Evolutionary conservation across 768 basidiomycete genomes (phyloP).

Genomic region (Pulveroboletus sp.): DNA sequence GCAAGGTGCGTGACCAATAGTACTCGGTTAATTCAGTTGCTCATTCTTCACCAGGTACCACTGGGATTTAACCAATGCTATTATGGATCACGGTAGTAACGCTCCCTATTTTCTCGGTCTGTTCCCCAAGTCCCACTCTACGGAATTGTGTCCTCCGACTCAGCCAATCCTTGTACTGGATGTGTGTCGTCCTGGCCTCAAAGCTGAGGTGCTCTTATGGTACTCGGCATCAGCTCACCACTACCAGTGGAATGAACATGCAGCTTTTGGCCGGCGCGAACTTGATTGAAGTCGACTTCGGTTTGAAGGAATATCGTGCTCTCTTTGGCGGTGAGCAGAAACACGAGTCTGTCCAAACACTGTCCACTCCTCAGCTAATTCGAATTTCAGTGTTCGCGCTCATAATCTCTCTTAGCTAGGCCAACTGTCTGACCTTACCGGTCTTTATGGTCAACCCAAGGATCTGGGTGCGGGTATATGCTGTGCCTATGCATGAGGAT

Average conservation of each 20-base stretch:
- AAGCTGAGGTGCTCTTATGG: conserved; percentile 99
- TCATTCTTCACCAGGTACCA: conserved; percentile 62
- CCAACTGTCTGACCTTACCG: conserved; percentile 93
- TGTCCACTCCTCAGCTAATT: not conserved
- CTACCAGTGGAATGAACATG: conserved; percentile 99
- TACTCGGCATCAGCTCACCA: conserved; percentile 95
- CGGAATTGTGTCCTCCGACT: conserved; percentile 99
- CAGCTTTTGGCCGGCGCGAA: conserved; percentile 97
- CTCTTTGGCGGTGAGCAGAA: conserved; percentile 97
- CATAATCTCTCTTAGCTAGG: conserved; percentile 94
- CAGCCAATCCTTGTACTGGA: conserved; percentile 99
- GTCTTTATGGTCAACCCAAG: conserved; percentile 91
- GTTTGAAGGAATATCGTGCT: conserved; percentile 94
- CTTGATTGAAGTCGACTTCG: conserved; percentile 96
- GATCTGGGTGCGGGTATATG: conserved; percentile 97
- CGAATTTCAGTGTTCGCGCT: conserved; percentile 81
- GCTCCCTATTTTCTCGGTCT: conserved; percentile 98
- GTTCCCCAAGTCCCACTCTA: conserved; percentile 99
- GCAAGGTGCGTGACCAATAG: conserved; percentile 61
- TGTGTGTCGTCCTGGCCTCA: conserved; percentile 98
- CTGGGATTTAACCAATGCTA: conserved; percentile 96
- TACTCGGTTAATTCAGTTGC: conserved; percentile 1
- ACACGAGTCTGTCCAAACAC: conserved; percentile 52
- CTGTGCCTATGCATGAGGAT: too few species aligned
- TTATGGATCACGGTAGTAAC: conserved; percentile 99